Conservation (phyloP, 2,329 filamentous ascomycete genomes). For the Microsporum audouinii region DNA sequence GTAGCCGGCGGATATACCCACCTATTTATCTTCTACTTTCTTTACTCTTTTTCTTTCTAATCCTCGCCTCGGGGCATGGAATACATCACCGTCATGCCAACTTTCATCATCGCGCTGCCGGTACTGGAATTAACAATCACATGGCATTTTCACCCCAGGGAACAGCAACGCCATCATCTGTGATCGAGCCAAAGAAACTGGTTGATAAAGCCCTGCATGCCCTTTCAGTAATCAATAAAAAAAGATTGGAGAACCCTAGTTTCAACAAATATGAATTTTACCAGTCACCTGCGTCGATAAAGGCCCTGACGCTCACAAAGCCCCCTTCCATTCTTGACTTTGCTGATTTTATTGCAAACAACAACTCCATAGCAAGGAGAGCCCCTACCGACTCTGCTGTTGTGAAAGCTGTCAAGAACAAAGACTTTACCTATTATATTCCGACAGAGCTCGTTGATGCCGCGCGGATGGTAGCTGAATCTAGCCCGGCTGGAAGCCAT, state of each 20-base stretch:
- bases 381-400: not conserved
- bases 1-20: not conserved
- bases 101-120: not conserved
- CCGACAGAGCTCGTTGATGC: constrained; percentile 9
- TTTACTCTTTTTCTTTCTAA: not conserved
- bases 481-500: not conserved
- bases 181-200: not conserved
- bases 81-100: not conserved
- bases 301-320: not conserved
- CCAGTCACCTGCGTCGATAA: not conserved
- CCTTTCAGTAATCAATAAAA: constrained; percentile 2
- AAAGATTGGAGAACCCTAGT: not conserved
- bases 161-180: not conserved
- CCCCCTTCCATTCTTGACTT: not conserved
- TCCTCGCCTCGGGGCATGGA: not conserved
- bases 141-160: not conserved
- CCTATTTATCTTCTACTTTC: not conserved
- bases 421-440: constrained; percentile 7
- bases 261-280: constrained; percentile 6
- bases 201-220: not conserved
- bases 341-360: not conserved
- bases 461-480: constrained; percentile 13
- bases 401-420: not conserved
- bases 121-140: not conserved
- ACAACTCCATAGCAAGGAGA: not conserved